Evolutionary conservation across 2,329 filamentous ascomycete genomes (phyloP), one percentile per base, ranked within the genome.

Genomic region (Ophiostoma montium): DNA sequence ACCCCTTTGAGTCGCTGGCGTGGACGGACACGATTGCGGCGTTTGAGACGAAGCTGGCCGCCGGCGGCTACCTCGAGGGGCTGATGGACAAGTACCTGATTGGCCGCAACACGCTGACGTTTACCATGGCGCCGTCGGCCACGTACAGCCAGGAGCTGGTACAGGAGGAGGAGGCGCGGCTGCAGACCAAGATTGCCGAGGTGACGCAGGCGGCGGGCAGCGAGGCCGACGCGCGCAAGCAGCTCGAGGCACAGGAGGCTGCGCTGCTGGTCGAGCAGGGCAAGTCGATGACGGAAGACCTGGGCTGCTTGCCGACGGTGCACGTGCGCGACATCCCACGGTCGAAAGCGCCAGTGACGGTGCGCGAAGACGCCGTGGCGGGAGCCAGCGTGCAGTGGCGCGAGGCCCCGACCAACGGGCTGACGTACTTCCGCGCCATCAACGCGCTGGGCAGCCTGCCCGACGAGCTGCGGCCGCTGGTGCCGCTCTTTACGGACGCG

Each of bases 361-460:
- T 81, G 36, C 75, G 76, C 49, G 85, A 90, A 54, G 78, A 84
- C n/a, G 67, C 70, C 9, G 13, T 19, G 3, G 35, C 36, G 19
- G 16, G 21, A 5, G 19, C 16, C 4, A 78, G 82, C 42, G 78
- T 92, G 4, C 86, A 95, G 58, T 95, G 89, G 88, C 82, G 84
- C 46, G 86, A 94, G 63, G 87, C 89, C 8, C 85, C 87, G 2
- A 98, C 92, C 0, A 98, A 98, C 58, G 92, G 92, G 0, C 69
- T 98, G 51, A 96, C 90, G 1, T 98, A 98, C 63, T 95, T 98
- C 70, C 82, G 89, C 52, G 88, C 87, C 3, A 77, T 96, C 62
- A 88, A 94, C 61, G 74, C 77, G 0, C 71, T 96, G 49, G 75
- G 86, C 41, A 78, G 84, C 53, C 69, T 98, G 13, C 87, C 90